These are phyloP conservation scores for Bacterosira constricta DNA, from an alignment of 108 stramenopile genomes.

Conservation along the genomic window DNA sequence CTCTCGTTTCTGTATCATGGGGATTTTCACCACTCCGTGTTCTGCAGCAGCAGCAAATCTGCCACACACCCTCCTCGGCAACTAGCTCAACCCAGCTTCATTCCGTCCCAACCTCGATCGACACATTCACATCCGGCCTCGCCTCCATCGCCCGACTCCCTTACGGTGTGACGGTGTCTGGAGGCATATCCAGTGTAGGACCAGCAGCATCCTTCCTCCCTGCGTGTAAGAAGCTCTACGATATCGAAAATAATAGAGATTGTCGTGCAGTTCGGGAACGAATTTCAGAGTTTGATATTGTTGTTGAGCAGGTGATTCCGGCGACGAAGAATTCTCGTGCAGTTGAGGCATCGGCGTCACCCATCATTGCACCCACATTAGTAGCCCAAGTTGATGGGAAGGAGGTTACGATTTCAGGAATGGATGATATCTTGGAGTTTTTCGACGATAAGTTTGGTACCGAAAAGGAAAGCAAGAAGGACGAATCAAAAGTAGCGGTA, in stretches of 20 bases:
- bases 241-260: slow-evolving; percentile 58
- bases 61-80: background rate
- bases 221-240: slow-evolving; percentile 41
- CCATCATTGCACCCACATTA: slow-evolving; percentile 22
- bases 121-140: slow-evolving; percentile 75
- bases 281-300: slow-evolving; percentile 85
- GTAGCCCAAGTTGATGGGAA: slow-evolving; percentile 33
- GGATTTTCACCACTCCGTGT: too few relatives aligned
- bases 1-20: too few relatives aligned
- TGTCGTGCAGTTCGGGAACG: slow-evolving; percentile 79
- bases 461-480: background rate
- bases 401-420: slow-evolving; percentile 47
- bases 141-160: slow-evolving; percentile 62
- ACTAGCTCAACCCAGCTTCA: slow-evolving; percentile 7
- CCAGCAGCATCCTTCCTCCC: slow-evolving; percentile 19
- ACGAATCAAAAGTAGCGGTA: background rate
- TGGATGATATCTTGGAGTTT: slow-evolving; percentile 21
- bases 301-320: slow-evolving; percentile 62
- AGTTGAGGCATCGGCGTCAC: background rate
- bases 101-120: slow-evolving; percentile 61
- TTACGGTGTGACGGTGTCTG: slow-evolving; percentile 47
- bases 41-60: too few relatives aligned
- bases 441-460: slow-evolving; percentile 22
- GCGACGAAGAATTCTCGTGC: slow-evolving; percentile 4
- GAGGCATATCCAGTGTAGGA: slow-evolving; percentile 12